Base-by-base conservation (phyloP, 306 rosid genomes). In the Castanospermum australe region DNA sequence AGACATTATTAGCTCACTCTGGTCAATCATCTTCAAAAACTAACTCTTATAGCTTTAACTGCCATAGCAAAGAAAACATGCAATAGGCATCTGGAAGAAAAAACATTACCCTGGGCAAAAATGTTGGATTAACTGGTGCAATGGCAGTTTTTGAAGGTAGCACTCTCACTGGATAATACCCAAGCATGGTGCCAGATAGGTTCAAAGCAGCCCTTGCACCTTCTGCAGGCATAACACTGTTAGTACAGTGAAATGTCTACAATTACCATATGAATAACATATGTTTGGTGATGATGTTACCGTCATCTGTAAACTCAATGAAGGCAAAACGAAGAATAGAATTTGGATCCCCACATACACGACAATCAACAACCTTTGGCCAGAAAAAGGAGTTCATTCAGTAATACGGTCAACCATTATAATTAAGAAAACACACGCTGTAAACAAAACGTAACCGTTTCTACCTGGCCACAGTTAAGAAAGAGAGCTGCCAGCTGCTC, bases 131-230 rank as follows among this genome's bases (percentile, higher is more conserved):
- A 73, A 95, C 99, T 8, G 98, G 99, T 47, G 99, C 97, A 84
- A 95, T 95, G 57, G 98, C 99, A 85, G 99, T 95, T 83, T 95
- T 95, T 51, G 98, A 95, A 84, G 99, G 99, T 62, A 95, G 98
- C 83, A 95, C 98, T 83, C 94, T 87, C 51, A 95, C 86, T 1
- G 98, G 98, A 21, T 93, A 95, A 66, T 86, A 93, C 9, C 99
- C 99, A 21, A 95, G 97, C 95, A 95, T 92, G 35, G 99, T 95
- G 61, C 98, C 99, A 4, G 99, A 93, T 67, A 95, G 91, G 88
- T 54, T 93, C 79, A 91, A 79, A 72, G 99, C 97, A 89, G 94
- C 83, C 87, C 97, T 85, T 71, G 99, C 99, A 84, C 99, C 88
- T 13, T 90, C 99, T 95, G 95, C 85, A 54, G 72, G 75, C 70